Base-by-base conservation (phyloP, 495 filamentous ascomycete genomes). In the Umbilicaria muhlenbergii region DNA sequence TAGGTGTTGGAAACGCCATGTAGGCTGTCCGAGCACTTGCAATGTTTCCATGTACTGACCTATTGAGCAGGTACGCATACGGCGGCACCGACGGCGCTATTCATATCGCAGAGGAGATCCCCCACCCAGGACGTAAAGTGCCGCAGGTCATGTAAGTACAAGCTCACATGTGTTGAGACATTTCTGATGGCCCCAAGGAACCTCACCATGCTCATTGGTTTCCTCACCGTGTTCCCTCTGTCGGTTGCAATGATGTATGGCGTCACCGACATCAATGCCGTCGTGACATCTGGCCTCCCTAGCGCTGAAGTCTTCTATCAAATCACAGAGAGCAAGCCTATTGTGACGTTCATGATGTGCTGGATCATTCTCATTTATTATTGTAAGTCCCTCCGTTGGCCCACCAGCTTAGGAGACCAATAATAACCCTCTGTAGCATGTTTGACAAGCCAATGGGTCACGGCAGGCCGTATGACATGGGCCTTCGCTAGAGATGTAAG, bases 401-500 rank as follows among this genome's bases (percentile, higher is more conserved):
- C 18, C 6, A 19, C 16, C 32, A n/a, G 39, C 15, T 19, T 18
- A 18, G 2, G 28, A 16, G 15, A 28, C 41, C 14, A 46, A 16
- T 16, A 28, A 3, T 28, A 3, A 28, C n/a, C 8, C 4, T 18
- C 15, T 54, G 56, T 42, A 15, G 49, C 49, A 17, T 28, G 24
- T 8, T 44, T 60, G 0, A 55, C 52, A 2, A 44, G 54, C n/a
- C 52, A 59, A 42, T 59, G 56, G 50, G 49, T 61, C 17, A 56
- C 55, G 2, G 41, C 44, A 16, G 58, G 62, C 21, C 53, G 64
- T 3, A 46, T 65, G 34, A 53, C 57, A 5, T 67, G 64, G 62
- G 59, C 62, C 2, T 64, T 67, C 38, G 51, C 64, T 0, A 49
- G 62, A 36, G 62, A 64, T 44, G 50, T 51, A 46, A 46, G 50